Percentiles rank a stretch among this genome's conserved stretches.
phyloP scores from a whole-genome alignment of 2,329 filamentous ascomycete species.

The Trichoderma guizhouense region DNA sequence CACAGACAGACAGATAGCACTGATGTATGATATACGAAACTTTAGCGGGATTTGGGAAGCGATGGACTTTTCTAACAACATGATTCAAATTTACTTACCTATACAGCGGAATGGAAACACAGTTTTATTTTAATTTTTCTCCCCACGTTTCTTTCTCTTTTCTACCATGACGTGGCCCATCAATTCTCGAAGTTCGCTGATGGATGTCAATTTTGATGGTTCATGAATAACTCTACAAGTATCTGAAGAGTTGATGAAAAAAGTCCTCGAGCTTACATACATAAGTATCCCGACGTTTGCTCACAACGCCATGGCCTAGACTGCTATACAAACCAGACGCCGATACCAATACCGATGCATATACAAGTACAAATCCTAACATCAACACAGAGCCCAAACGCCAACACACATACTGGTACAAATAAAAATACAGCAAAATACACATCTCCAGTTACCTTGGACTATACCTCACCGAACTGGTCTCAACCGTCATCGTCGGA shows the following conservation, averaged over 20 bases:
- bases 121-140: neutral
- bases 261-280: neutral
- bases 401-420: neutral
- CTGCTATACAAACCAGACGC: neutral
- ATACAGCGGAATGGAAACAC: neutral
- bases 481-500: neutral
- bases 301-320: neutral
- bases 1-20: neutral
- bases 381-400: neutral
- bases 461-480: neutral
- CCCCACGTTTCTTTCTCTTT: neutral
- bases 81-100: neutral
- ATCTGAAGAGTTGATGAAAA: neutral
- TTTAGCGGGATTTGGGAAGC: neutral
- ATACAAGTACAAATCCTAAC: neutral
- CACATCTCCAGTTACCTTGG: neutral
- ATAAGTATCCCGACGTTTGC: neutral
- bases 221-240: neutral
- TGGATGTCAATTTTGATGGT: neutral
- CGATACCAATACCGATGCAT: neutral
- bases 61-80: neutral
- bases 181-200: neutral
- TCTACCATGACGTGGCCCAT: no score
- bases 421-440: neutral
- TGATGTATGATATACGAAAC: constrained; percentile 2